Conservation (phyloP, 805 yeast species). For the Yarrowia sp. region DNA sequence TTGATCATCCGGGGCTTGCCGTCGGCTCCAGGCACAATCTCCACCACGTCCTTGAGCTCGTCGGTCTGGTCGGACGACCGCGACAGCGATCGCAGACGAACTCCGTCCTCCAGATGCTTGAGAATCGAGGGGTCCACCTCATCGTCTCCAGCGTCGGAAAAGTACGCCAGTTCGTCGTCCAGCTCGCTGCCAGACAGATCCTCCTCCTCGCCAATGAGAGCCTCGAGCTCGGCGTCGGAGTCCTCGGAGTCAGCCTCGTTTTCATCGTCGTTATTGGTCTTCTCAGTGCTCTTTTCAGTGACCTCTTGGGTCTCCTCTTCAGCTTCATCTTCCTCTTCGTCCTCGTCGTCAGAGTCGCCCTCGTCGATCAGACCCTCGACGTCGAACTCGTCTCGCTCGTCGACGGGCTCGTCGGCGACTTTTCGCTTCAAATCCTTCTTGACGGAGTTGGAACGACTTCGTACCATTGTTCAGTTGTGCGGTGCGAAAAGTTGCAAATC, state of each 20-base stretch:
- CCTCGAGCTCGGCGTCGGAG: conserved; percentile 45
- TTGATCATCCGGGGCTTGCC: conserved; percentile 78
- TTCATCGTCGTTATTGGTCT: conserved; percentile 40
- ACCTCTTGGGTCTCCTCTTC: background rate
- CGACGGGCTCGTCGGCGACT: conserved; percentile 26
- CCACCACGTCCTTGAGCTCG: conserved; percentile 48
- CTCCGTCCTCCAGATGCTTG: conserved; percentile 63
- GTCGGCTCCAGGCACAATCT: conserved; percentile 57
- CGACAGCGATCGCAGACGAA: conserved; percentile 64
- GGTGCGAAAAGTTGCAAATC: conserved; percentile 36
- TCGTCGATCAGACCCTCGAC: conserved; percentile 40
- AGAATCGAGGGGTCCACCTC: conserved; percentile 51
- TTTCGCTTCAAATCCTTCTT: conserved; percentile 41
- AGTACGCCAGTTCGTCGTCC: conserved; percentile 43
- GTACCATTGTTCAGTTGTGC: conserved; percentile 41
- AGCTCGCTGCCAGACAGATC: conserved; percentile 44
- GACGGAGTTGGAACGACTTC: conserved; percentile 40
- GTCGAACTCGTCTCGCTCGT: conserved; percentile 41
- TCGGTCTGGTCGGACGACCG: conserved; percentile 50
- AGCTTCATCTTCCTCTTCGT: conserved; percentile 8
- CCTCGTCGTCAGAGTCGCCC: conserved; percentile 41
- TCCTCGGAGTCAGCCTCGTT: conserved; percentile 41
- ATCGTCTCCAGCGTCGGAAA: conserved; percentile 49
- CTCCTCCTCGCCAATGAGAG: conserved; percentile 45
- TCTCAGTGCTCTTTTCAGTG: conserved; percentile 26